Evolutionary conservation across 306 rosid species (phyloP).

Genomic region (Quercus berberidifolia): DNA sequence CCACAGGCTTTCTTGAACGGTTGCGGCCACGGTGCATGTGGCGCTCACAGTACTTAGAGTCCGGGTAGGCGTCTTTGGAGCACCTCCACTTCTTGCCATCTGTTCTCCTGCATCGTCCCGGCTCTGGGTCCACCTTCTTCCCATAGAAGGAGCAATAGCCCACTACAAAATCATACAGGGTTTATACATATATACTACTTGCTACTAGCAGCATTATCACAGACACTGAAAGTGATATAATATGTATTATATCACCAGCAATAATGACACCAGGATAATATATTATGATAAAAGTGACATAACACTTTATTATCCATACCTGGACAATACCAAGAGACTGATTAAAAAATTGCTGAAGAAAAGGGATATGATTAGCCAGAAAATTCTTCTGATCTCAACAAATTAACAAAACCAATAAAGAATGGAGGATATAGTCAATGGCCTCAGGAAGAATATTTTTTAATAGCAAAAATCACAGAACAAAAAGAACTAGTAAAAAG

Average conservation of each 20-base stretch:
- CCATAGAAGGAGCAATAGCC: conserved; percentile 74
- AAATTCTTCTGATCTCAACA: conserved; percentile 1
- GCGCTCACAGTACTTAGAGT: conserved; percentile 92
- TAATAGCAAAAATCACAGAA: neutral
- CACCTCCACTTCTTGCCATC: conserved; percentile 96
- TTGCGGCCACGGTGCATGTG: conserved; percentile 93
- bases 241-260: neutral
- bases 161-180: conserved; percentile 32
- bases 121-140: conserved; percentile 93
- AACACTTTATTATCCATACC: neutral
- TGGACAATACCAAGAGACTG: neutral
- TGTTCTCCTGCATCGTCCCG: conserved; percentile 88
- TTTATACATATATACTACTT: neutral
- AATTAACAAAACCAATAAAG: neutral
- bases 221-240: neutral
- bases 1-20: conserved; percentile 99
- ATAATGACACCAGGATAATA: neutral
- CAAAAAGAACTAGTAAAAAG: neutral
- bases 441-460: neutral
- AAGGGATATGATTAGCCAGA: neutral
- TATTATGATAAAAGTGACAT: neutral
- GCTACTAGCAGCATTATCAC: neutral
- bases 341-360: neutral
- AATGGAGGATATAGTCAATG: neutral
- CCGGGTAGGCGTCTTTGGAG: conserved; percentile 77